A percentile compares a stretch with the other conserved stretches of the same genome.
Conservation (phyloP, 1,284 basidiomycete species). For the Fomitopsis palustris region DNA sequence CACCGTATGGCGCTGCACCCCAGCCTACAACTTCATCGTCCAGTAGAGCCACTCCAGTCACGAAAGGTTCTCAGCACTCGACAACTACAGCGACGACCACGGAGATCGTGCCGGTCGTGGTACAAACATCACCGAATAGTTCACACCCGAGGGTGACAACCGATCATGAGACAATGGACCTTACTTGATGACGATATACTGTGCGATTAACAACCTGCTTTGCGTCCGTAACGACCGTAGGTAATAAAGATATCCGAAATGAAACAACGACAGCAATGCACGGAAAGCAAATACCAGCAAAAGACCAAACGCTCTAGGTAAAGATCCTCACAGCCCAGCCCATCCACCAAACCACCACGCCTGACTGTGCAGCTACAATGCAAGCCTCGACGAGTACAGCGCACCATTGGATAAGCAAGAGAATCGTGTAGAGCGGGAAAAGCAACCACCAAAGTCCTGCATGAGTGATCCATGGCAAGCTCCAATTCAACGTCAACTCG, state of each 20-base stretch:
- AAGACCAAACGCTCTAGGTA: conserved; percentile 25
- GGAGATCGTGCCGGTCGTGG: not conserved
- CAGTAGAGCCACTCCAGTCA: too few species aligned
- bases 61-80: not conserved
- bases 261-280: conserved; percentile 7
- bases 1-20: not conserved
- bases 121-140: not conserved
- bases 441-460: conserved; percentile 56
- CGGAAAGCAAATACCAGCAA: conserved; percentile 7
- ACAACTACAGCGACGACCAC: not conserved
- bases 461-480: conserved; percentile 52
- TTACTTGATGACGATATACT: not conserved
- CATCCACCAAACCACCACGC: conserved; percentile 63
- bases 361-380: conserved; percentile 52
- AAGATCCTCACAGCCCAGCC: conserved; percentile 61
- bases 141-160: not conserved
- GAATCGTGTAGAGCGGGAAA: conserved; percentile 56
- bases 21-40: not conserved
- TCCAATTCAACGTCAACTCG: conserved; percentile 44
- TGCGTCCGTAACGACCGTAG: not conserved
- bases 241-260: conserved; percentile 16
- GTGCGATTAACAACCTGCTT: not conserved
- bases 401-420: conserved; percentile 59
- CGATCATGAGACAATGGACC: not conserved
- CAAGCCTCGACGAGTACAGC: conserved; percentile 52